Percentiles rank a stretch among this genome's conserved stretches.
These are phyloP conservation scores for Mucor lusitanicus DNA, from an alignment of 371 early-diverging fungal species.

Conservation along the genomic window DNA sequence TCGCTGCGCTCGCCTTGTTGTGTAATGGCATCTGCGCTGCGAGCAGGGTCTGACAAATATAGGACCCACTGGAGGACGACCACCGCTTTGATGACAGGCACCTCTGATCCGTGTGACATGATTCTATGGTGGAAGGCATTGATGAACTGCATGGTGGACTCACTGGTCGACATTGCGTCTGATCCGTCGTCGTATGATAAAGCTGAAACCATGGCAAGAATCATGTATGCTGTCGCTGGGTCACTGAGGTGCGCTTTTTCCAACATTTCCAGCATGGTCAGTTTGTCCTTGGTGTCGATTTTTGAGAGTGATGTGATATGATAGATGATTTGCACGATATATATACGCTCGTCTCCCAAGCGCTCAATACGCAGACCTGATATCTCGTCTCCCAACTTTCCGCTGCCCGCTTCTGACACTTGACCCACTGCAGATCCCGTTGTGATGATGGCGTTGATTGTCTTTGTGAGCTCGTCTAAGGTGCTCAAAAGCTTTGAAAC, in stretches of 20 bases:
- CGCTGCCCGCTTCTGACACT: constrained; percentile 28
- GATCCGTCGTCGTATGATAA: constrained; percentile 35
- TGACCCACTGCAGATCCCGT: constrained; percentile 33
- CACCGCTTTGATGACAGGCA: constrained; percentile 63
- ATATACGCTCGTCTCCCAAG: constrained; percentile 60
- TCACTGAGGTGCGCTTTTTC: constrained; percentile 57
- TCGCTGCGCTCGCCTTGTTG: constrained; percentile 58
- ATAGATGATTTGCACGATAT: constrained; percentile 61
- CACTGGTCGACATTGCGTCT: background rate
- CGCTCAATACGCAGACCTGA: constrained; percentile 46
- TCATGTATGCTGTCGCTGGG: constrained; percentile 54
- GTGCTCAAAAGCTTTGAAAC: constrained; percentile 24
- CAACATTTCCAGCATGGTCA: constrained; percentile 54
- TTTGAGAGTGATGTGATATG: constrained; percentile 53
- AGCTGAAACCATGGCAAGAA: constrained; percentile 56
- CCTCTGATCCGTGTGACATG: constrained; percentile 44
- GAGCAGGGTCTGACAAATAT: constrained; percentile 45
- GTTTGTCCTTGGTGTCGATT: constrained; percentile 51
- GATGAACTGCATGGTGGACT: constrained; percentile 12
- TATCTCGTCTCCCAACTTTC: constrained; percentile 48
- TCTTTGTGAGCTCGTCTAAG: constrained; percentile 14
- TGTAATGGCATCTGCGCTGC: constrained; percentile 26
- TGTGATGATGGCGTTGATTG: constrained; percentile 30
- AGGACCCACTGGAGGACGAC: constrained; percentile 71
- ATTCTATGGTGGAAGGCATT: constrained; percentile 30